phyloP scores from a whole-genome alignment of 805 yeast species.

The Cyberlindnera americana region DNA sequence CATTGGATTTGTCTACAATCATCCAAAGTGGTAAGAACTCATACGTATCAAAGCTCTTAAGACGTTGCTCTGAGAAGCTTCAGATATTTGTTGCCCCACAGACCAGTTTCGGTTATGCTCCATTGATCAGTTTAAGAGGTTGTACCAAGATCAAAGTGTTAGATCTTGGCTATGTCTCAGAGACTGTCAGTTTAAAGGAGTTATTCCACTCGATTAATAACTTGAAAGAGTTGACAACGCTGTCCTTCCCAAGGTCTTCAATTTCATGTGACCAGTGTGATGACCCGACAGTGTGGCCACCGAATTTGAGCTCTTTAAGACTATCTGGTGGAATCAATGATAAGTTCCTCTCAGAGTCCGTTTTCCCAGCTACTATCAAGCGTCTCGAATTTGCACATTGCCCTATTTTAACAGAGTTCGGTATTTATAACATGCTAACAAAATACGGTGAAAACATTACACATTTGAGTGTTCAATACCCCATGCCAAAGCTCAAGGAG shows the following conservation, averaged over 20 bases:
- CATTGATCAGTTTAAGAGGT: constrained; percentile 72
- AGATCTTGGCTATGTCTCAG: constrained; percentile 84
- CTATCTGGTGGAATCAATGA: constrained; percentile 89
- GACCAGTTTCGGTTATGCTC: constrained; percentile 89
- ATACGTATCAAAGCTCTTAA: constrained; percentile 73
- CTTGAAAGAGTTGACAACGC: constrained; percentile 59
- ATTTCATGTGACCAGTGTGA: constrained; percentile 58
- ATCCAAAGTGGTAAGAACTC: constrained; percentile 93
- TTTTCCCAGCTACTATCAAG: constrained; percentile 70
- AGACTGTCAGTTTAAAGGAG: constrained; percentile 79
- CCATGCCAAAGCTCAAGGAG: constrained; percentile 76
- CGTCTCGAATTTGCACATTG: constrained; percentile 82
- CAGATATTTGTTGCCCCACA: constrained; percentile 85
- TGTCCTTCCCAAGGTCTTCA: constrained; percentile 88
- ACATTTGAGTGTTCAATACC: constrained; percentile 69
- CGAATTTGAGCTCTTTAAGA: constrained; percentile 63
- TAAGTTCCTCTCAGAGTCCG: constrained; percentile 63
- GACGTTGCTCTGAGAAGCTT: constrained; percentile 67
- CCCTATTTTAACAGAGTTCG: constrained; percentile 65
- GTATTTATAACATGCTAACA: constrained; percentile 57
- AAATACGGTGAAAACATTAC: constrained; percentile 65
- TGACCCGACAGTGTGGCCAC: constrained; percentile 69
- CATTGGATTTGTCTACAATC: constrained; percentile 71
- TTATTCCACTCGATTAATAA: constrained; percentile 70
- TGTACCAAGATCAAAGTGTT: constrained; percentile 62